Evolutionary conservation across 2,329 filamentous ascomycete genomes (phyloP).

Genomic region (Colletotrichum gigasporum): DNA sequence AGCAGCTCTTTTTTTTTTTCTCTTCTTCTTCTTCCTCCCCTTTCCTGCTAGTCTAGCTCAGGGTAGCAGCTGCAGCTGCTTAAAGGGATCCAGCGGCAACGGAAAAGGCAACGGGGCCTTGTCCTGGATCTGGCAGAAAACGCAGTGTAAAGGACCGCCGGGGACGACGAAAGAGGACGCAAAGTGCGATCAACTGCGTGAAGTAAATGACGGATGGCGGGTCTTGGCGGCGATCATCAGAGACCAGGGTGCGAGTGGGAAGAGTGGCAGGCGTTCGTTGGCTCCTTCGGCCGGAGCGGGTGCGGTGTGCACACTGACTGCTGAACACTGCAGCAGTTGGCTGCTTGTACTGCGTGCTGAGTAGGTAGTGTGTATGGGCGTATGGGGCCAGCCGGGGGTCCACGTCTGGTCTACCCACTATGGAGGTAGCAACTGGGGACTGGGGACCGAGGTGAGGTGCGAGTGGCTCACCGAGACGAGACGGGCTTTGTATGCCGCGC

Average conservation of each 20-base stretch:
- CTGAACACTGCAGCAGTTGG: too few species aligned
- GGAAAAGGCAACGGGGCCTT: constrained; percentile 18
- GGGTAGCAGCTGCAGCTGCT: constrained; percentile 28
- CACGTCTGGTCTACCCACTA: too few species aligned
- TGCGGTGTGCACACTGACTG: too few species aligned
- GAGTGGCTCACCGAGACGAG: constrained; percentile 5
- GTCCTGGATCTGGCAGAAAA: constrained; percentile 1
- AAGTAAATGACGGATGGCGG: constrained; percentile 32
- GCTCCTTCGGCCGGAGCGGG: constrained; percentile 1
- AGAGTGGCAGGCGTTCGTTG: neutral
- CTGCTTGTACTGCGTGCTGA: too few species aligned
- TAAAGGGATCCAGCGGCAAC: constrained; percentile 16
- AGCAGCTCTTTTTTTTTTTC: constrained; percentile 3
- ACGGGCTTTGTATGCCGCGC: neutral
- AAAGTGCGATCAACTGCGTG: constrained; percentile 29
- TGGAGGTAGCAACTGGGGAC: too few species aligned
- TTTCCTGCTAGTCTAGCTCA: neutral
- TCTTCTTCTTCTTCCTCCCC: neutral
- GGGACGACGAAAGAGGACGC: constrained; percentile 19
- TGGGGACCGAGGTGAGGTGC: too few species aligned
- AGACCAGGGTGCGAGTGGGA: constrained; percentile 15
- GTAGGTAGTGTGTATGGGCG: too few species aligned
- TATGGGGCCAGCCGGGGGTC: too few species aligned
- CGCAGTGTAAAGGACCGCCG: constrained; percentile 11
- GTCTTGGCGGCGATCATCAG: constrained; percentile 33